A percentile compares a stretch with the other conserved stretches of the same genome.
phyloP scores from a whole-genome alignment of 768 basidiomycete species.

The Gloeophyllum trabeum region DNA sequence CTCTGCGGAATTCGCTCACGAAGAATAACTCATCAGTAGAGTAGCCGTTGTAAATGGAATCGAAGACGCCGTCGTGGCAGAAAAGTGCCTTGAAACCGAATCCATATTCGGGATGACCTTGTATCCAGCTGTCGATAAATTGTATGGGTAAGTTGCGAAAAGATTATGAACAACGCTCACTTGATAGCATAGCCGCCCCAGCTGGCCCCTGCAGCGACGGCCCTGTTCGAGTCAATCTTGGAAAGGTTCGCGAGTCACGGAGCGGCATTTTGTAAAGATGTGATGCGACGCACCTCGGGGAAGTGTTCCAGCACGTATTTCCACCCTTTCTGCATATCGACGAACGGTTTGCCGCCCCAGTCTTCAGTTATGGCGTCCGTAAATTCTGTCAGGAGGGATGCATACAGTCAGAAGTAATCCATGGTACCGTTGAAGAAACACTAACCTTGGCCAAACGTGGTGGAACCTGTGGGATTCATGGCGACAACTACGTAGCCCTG shows the following conservation, averaged over 20 bases:
- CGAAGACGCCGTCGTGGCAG: conserved; percentile 89
- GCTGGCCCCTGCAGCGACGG: conserved; percentile 72
- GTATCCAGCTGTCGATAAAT: conserved; percentile 70
- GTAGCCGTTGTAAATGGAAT: conserved; percentile 70
- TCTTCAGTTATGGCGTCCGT: conserved; percentile 74
- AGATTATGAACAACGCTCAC: conserved; percentile 31
- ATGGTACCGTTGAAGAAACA: not conserved
- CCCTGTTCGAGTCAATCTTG: conserved; percentile 60
- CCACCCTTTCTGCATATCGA: conserved; percentile 69
- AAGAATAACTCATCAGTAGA: conserved; percentile 90
- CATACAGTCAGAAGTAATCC: not conserved
- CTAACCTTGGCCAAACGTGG: conserved; percentile 80
- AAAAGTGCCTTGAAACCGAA: conserved; percentile 89
- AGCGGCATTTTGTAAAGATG: not conserved
- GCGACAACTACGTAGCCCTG: conserved; percentile 84
- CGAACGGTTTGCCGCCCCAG: conserved; percentile 83
- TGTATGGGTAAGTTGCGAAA: too few species aligned
- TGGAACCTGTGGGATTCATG: conserved; percentile 92
- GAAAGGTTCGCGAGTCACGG: conserved; percentile 1
- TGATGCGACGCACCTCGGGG: conserved; percentile 42
- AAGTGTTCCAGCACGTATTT: conserved; percentile 52
- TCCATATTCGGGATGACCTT: conserved; percentile 82
- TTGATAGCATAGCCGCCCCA: conserved; percentile 89
- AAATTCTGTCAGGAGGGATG: conserved; percentile 35
- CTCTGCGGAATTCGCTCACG: conserved; percentile 37